Base-by-base conservation (phyloP, 139 green algal genomes). In the Volvox reticuliferus region DNA sequence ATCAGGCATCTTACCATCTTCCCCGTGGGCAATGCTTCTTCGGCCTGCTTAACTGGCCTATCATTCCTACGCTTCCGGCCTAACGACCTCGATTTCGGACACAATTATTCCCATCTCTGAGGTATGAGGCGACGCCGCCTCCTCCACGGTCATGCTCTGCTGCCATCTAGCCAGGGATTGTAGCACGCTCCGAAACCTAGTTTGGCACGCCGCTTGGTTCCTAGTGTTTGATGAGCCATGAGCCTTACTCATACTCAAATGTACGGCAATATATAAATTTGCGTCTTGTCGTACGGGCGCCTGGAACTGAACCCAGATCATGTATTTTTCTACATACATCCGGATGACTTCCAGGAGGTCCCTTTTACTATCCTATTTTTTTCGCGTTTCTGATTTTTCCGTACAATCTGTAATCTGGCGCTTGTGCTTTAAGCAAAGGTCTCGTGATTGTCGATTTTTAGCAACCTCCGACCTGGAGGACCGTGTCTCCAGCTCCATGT, bases 191-290 rank as follows among this genome's bases (percentile, higher is more conserved):
- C 35, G 67, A 0, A 35, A 36, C 0, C 36, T 79, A 12, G 83
- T 35, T 26, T 88, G 83, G 83, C 65, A 79, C 83, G 67, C 79
- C 32, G 67, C 67, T 14, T 80, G 30, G 35, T 6, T 88, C 24
- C 83, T 88, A 36, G 0, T 88, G 35, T 88, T 50, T 18, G 67
- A 88, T 32, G 83, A 88, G 35, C 65, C 83, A 12, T 88, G 83
- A 67, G 22, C 67, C 19, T 35, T 80, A 67, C n/a, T n/a, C n/a
- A n/a, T n/a, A 67, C 83, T 12, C 65, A 36, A 35, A 68, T 68
- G 67, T 88, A 88, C 83, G 83, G 35, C 24, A 24, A 24, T 1
- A 5, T 30, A 1, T 16, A n/a, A n/a, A n/a, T 88, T 22, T 5
- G 26, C 12, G 36, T 26, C 24, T 2, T 88, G 67, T 88, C 83